Conservation (phyloP, 306 rosid species). For the Senna siamea region DNA sequence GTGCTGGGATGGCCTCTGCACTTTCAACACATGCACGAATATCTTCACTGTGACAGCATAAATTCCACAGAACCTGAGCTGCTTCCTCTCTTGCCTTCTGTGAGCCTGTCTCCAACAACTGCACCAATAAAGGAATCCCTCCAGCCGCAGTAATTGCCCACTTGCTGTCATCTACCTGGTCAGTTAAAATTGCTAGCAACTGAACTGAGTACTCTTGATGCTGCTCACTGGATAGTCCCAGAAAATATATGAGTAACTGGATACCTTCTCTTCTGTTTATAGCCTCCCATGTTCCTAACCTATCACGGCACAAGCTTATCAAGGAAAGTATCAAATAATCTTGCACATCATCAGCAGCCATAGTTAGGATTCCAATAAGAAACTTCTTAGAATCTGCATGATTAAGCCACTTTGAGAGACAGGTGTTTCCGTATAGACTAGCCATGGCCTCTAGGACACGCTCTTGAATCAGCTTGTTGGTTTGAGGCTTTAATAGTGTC, state of each 20-base stretch:
- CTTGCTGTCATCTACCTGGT: slow-evolving; percentile 93
- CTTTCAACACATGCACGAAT: slow-evolving; percentile 82
- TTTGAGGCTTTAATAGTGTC: slow-evolving; percentile 74
- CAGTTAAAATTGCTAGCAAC: slow-evolving; percentile 78
- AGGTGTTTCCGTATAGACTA: slow-evolving; percentile 80
- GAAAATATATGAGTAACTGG: slow-evolving; percentile 83
- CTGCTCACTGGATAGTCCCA: slow-evolving; percentile 93
- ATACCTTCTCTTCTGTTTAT: slow-evolving; percentile 88
- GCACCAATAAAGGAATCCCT: slow-evolving; percentile 95
- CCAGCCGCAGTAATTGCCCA: slow-evolving; percentile 99
- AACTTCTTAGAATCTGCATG: slow-evolving; percentile 88
- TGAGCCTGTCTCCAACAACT: slow-evolving; percentile 89
- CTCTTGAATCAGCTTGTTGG: slow-evolving; percentile 80
- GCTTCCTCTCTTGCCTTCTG: slow-evolving; percentile 95
- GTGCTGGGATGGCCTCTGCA: slow-evolving; percentile 68
- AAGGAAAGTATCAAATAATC: slow-evolving; percentile 70
- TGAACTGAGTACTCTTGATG: slow-evolving; percentile 96
- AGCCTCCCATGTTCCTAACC: slow-evolving; percentile 87
- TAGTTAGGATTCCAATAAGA: slow-evolving; percentile 84
- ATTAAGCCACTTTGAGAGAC: slow-evolving; percentile 71
- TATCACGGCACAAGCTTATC: slow-evolving; percentile 82
- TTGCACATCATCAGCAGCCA: slow-evolving; percentile 87
- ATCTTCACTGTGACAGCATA: slow-evolving; percentile 97
- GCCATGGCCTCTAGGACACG: slow-evolving; percentile 98
- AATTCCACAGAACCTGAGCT: slow-evolving; percentile 88